phyloP scores from a whole-genome alignment of 2,329 filamentous ascomycete species.

The Arthrobotrys conoides region DNA sequence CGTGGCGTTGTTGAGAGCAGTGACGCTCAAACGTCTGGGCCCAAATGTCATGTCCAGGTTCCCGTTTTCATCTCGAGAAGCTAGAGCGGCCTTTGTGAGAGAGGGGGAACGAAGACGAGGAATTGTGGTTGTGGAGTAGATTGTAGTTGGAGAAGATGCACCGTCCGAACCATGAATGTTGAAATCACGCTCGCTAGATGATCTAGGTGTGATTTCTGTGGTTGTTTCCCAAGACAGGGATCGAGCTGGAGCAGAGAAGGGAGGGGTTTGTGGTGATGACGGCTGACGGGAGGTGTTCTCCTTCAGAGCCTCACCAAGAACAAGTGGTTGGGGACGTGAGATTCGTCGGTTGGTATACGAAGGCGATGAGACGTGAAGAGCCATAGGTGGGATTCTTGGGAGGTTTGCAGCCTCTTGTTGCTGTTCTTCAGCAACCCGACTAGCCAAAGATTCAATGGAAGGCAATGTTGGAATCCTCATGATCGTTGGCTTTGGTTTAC shows the following conservation, averaged over 20 bases:
- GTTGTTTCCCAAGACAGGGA: slow-evolving; percentile 55
- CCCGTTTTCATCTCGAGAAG: slow-evolving; percentile 45
- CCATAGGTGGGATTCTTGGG: slow-evolving; percentile 22
- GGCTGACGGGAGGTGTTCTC: slow-evolving; percentile 2
- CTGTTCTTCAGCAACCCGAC: slow-evolving; percentile 51
- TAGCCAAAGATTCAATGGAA: slow-evolving; percentile 56
- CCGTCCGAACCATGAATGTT: slow-evolving; percentile 52
- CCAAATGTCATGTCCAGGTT: slow-evolving; percentile 33
- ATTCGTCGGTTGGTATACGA: slow-evolving; percentile 41
- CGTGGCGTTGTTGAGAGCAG: slow-evolving; percentile 24
- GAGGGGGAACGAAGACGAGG: slow-evolving; percentile 49
- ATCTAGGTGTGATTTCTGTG: slow-evolving; percentile 43
- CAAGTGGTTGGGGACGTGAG: slow-evolving; percentile 46
- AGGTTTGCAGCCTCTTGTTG: slow-evolving; percentile 32
- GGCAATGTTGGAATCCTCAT: slow-evolving; percentile 57
- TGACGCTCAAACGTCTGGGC: slow-evolving; percentile 35
- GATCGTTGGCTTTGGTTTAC: slow-evolving; percentile 48
- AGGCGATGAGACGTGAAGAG: slow-evolving; percentile 16
- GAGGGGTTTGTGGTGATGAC: slow-evolving; percentile 35
- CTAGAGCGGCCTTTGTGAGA: slow-evolving; percentile 51
- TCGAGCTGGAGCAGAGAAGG: slow-evolving; percentile 47
- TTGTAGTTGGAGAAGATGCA: slow-evolving; percentile 55
- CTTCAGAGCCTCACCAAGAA: slow-evolving; percentile 10
- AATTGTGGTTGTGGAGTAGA: slow-evolving; percentile 47
- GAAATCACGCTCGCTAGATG: slow-evolving; percentile 56